Conservation (phyloP, 306 rosid species). For the Lathyrus tuberosus region DNA sequence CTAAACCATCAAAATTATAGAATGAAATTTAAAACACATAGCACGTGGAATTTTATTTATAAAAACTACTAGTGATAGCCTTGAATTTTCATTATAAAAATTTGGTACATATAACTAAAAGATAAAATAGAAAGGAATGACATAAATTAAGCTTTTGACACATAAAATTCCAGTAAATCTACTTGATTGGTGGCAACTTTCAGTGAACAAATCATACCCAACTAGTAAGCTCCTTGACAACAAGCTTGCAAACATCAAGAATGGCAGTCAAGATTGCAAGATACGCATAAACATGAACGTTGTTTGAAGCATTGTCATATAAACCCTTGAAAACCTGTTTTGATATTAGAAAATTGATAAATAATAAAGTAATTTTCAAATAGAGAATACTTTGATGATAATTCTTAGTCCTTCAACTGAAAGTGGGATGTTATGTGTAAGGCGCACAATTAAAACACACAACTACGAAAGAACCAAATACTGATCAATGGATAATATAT, state of each 20-base stretch:
- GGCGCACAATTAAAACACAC: constrained; percentile 5
- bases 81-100: too few species aligned
- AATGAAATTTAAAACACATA: constrained; percentile 9
- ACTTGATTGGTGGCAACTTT: neutral
- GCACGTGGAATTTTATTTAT: constrained; percentile 7
- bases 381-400: neutral
- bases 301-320: constrained; percentile 79
- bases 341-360: neutral
- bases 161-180: neutral
- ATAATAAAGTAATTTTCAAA: constrained; percentile 23
- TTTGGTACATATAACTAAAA: neutral
- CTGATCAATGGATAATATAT: neutral
- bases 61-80: neutral
- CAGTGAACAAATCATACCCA: constrained; percentile 69
- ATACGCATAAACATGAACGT: constrained; percentile 72
- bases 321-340: constrained; percentile 83
- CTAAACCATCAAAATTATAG: constrained; percentile 12
- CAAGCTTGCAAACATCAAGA: constrained; percentile 99
- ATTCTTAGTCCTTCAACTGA: constrained; percentile 1
- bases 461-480: constrained; percentile 25
- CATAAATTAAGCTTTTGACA: constrained; percentile 11
- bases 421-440: constrained; percentile 23
- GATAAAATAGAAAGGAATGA: neutral
- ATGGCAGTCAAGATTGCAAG: constrained; percentile 86
- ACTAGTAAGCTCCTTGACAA: constrained; percentile 90